Evolutionary conservation across 2,329 filamentous ascomycete species (phyloP).

Genomic region (Xylaria sp.): DNA sequence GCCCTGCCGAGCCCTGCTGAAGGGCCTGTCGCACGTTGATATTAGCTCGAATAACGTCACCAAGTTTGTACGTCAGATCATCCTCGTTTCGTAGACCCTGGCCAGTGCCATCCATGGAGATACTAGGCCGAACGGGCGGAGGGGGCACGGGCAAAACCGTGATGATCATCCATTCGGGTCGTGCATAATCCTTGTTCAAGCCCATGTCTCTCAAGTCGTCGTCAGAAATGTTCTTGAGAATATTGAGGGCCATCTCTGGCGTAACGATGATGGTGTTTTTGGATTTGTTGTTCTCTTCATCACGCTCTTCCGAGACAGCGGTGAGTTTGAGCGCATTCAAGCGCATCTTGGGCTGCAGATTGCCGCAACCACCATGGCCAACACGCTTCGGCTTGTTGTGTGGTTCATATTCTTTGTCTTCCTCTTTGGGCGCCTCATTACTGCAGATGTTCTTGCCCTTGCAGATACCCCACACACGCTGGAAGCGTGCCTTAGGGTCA

Average conservation of each 20-base stretch:
- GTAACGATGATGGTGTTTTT: slow-evolving; percentile 79
- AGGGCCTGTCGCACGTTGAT: slow-evolving; percentile 88
- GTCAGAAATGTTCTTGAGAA: slow-evolving; percentile 79
- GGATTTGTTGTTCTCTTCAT: slow-evolving; percentile 66
- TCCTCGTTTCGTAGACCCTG: slow-evolving; percentile 94
- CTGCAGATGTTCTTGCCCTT: slow-evolving; percentile 85
- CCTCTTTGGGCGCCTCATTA: slow-evolving; percentile 65
- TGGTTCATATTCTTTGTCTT: slow-evolving; percentile 63
- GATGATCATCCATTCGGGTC: slow-evolving; percentile 97
- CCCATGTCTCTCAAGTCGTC: slow-evolving; percentile 82
- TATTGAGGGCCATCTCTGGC: slow-evolving; percentile 75
- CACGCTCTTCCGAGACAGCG: slow-evolving; percentile 68
- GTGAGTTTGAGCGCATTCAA: slow-evolving; percentile 81
- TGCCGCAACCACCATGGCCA: slow-evolving; percentile 88
- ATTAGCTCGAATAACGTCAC: slow-evolving; percentile 97
- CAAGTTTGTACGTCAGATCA: slow-evolving; percentile 98
- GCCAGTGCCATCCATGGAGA: slow-evolving; percentile 91
- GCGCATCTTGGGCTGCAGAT: slow-evolving; percentile 80
- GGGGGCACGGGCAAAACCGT: slow-evolving; percentile 93
- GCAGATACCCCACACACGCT: slow-evolving; percentile 84
- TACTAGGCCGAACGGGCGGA: slow-evolving; percentile 91
- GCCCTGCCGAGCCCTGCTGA: slow-evolving; percentile 82
- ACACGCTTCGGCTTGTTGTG: slow-evolving; percentile 49
- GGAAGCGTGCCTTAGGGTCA: slow-evolving; percentile 92
- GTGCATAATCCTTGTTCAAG: slow-evolving; percentile 87